Evolutionary conservation across 1,284 basidiomycete genomes (phyloP), one percentile per base, ranked within the genome.

Genomic region (Paramarasmius palmivorus): DNA sequence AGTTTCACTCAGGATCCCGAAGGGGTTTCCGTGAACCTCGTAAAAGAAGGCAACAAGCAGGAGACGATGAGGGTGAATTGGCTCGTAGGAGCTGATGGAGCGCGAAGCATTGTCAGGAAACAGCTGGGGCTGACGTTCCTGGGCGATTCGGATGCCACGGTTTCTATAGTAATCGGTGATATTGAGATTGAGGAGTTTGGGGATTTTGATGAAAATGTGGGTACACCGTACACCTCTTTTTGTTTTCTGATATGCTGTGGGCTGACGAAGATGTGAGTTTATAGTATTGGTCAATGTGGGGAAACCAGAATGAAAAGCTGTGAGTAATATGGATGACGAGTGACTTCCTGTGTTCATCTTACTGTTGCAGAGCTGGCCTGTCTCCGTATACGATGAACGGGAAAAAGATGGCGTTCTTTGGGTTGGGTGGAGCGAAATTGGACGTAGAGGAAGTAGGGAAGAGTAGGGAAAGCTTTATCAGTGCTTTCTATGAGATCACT

Each of bases 371-470:
- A 40, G 62, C 71, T 35, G 64, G 65, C 36, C 57, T 73, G 17
- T 68, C 69, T 7, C 63, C 66, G 9, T 68, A 64, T 10, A 66
- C 68, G 55, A 62, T 58, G 4, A 59, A 62, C 32, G 52, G 44
- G 12, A n/a, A 45, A 2, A 66, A 68, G n/a, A 60, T 76, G 3
- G 75, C 69, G 60, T 71, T 65, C 40, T 69, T 74, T 36, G 55
- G 69, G 12, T 54, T 76, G 15, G 55, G 58, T 3, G 65, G 64
- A 7, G 64, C 61, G 46, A 61, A 68, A 14, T 56, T 71, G 38
- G 65, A 69, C 26, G 59, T 65, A 36, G 34, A 57, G 14, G 55
- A 66, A 23, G 50, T 73, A 14, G 59, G 68, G 2, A 54, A 57
- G 2, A 61, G 66, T 46, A 62, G 68, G 40, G 65, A 65, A 4